Base-by-base conservation (phyloP, 768 basidiomycete genomes). In the Leccinum boreale region DNA sequence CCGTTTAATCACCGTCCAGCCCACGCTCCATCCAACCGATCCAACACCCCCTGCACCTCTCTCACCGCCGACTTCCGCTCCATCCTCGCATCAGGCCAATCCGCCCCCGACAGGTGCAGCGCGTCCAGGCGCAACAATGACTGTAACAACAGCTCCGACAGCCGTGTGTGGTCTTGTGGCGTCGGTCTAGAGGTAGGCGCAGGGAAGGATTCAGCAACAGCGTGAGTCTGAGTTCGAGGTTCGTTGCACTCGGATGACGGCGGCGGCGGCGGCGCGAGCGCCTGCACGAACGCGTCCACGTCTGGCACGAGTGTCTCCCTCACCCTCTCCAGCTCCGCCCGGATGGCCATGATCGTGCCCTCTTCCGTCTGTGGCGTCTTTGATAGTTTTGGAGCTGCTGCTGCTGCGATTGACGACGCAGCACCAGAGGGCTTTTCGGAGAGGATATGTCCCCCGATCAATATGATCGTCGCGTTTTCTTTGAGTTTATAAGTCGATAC, bases 51-150 rank as follows among this genome's bases (percentile, higher is more conserved):
- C 75, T 98, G 95, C 15, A 97, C 88, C 65, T 87, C 85, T 61
- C 81, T 86, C 50, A 98, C 94, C 1, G 92, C 95, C 31, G 81
- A 84, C 74, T 96, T 97, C 60, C 95, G 79, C 70, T 89, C 84
- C 62, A 77, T 77, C 65, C 95, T 81, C 14, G 94, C 94, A 5
- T 85, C 79, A 9, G 82, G 80, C 90, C 93, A 97, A 51, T 84
- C 81, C 36, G 78, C 77, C 47, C 92, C 89, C 19, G 92, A 79
- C 36, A 66, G 49, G 42, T 77, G 74, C 65, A 97, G 79, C 51
- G 88, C 90, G 65, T 98, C 96, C 33, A 98, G 77, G 51, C 90
- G 84, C 19, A 98, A 80, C 26, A 98, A 78, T n/a, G 85, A 81
- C 69, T 97, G 94, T 24, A 97, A 79, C 24, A 98, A 79, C 56